Conservation (phyloP, 148 eudicot species). For the Amaranthus cruentus region DNA sequence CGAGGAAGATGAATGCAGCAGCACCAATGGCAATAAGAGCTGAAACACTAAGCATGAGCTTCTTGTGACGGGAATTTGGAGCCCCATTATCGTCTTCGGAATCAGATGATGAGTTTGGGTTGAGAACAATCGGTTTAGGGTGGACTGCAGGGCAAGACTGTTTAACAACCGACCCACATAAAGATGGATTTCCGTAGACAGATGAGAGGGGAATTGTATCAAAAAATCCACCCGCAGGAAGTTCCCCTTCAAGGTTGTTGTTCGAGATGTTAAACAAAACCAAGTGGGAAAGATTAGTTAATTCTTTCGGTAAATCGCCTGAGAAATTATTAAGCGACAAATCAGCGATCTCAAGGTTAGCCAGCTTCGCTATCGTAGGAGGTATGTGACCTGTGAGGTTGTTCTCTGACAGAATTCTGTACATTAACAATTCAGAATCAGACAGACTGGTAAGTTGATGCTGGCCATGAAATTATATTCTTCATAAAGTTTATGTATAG, state of each 20-base stretch:
- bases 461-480: constrained; percentile 16
- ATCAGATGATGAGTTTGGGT: constrained; percentile 64
- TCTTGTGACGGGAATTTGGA: constrained; percentile 38
- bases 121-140: constrained; percentile 89
- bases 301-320: constrained; percentile 69
- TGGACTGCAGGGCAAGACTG: constrained; percentile 79
- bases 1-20: constrained; percentile 76
- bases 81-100: constrained; percentile 38
- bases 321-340: constrained; percentile 62
- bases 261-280: constrained; percentile 58
- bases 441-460: neutral
- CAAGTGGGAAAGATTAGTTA: constrained; percentile 68
- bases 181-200: constrained; percentile 58
- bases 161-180: constrained; percentile 79
- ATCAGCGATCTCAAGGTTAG: constrained; percentile 60
- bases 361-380: constrained; percentile 40
- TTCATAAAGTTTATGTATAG: neutral
- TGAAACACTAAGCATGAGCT: constrained; percentile 72
- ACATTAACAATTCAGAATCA: constrained; percentile 16
- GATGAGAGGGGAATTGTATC: constrained; percentile 72
- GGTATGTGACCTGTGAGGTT: constrained; percentile 71
- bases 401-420: constrained; percentile 63
- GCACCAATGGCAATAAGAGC: constrained; percentile 83
- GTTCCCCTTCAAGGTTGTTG: constrained; percentile 73
- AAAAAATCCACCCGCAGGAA: constrained; percentile 86